A percentile compares a stretch with the other conserved stretches of the same genome.
Evolutionary conservation across 1,284 basidiomycete genomes (phyloP).

Genomic region (Fomitopsis palustris): DNA sequence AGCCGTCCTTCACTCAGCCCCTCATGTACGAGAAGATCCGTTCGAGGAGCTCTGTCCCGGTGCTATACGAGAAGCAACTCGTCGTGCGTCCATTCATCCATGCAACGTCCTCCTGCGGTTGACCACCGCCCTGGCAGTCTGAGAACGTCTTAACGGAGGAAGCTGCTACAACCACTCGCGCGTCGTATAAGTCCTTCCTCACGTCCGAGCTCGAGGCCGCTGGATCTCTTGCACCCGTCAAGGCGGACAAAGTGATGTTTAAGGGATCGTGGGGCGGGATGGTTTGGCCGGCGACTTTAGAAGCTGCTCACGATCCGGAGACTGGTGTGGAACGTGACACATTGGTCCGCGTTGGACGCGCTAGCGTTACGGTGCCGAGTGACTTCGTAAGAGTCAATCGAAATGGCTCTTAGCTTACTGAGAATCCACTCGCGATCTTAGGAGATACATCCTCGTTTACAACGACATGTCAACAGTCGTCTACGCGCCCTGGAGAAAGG

Average conservation of each 20-base stretch:
- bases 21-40: slow-evolving; percentile 87
- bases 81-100: slow-evolving; percentile 39
- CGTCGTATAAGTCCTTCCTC: slow-evolving; percentile 56
- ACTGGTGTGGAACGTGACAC: slow-evolving; percentile 62
- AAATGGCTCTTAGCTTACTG: neutral
- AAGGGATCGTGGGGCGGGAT: slow-evolving; percentile 65
- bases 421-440: slow-evolving; percentile 20
- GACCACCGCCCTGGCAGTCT: slow-evolving; percentile 32
- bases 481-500: slow-evolving; percentile 70
- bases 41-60: slow-evolving; percentile 72
- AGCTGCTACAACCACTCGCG: slow-evolving; percentile 49
- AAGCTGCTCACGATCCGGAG: slow-evolving; percentile 53
- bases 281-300: slow-evolving; percentile 64
- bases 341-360: slow-evolving; percentile 58
- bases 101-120: neutral
- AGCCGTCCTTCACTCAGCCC: slow-evolving; percentile 88
- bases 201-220: slow-evolving; percentile 54
- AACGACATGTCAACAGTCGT: slow-evolving; percentile 76
- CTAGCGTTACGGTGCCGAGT: slow-evolving; percentile 69
- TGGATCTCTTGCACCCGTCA: slow-evolving; percentile 44
- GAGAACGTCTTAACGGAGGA: slow-evolving; percentile 52
- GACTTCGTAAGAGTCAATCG: slow-evolving; percentile 59
- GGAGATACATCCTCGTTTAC: slow-evolving; percentile 79
- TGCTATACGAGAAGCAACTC: slow-evolving; percentile 77
- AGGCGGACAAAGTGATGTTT: slow-evolving; percentile 42